phyloP scores from a whole-genome alignment of 1,284 basidiomycete species.

The Wolfiporia cocos region DNA sequence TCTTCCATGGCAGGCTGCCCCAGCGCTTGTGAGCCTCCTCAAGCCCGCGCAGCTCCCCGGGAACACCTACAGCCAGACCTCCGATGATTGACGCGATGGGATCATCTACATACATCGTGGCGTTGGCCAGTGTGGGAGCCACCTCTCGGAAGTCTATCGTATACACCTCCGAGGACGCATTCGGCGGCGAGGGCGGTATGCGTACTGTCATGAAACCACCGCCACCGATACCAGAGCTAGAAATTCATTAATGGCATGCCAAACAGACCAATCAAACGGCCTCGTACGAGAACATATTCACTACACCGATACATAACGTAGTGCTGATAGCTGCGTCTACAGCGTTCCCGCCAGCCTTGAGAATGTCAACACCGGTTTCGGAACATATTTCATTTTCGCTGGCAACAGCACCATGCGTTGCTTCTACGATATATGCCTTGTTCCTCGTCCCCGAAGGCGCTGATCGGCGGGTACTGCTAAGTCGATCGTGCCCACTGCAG shows the following conservation, averaged over 20 bases:
- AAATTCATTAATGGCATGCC: too few relatives aligned
- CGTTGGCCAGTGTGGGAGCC: constrained; percentile 66
- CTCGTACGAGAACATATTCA: constrained; percentile 84
- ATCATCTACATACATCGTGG: constrained; percentile 66
- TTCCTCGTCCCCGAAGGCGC: constrained; percentile 36
- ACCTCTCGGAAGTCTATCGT: constrained; percentile 89
- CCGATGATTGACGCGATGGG: constrained; percentile 57
- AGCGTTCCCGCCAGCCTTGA: constrained; percentile 86
- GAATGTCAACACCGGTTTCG: constrained; percentile 68
- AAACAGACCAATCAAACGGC: too few relatives aligned
- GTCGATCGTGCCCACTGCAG: not conserved
- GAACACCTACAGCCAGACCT: constrained; percentile 79
- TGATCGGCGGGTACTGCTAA: constrained; percentile 10
- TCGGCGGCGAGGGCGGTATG: constrained; percentile 48
- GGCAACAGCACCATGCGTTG: constrained; percentile 78
- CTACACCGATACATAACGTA: constrained; percentile 79
- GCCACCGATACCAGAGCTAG: constrained; percentile 83
- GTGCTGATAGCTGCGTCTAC: constrained; percentile 84
- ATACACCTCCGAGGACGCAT: constrained; percentile 52
- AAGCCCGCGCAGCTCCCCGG: constrained; percentile 83
- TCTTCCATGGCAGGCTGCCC: constrained; percentile 74
- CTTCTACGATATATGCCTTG: constrained; percentile 70
- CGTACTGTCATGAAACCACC: constrained; percentile 91
- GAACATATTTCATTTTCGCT: constrained; percentile 84
- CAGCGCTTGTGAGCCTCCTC: constrained; percentile 76